Evolutionary conservation across 495 filamentous ascomycete species (phyloP).

Genomic region (Penicillium canescens): DNA sequence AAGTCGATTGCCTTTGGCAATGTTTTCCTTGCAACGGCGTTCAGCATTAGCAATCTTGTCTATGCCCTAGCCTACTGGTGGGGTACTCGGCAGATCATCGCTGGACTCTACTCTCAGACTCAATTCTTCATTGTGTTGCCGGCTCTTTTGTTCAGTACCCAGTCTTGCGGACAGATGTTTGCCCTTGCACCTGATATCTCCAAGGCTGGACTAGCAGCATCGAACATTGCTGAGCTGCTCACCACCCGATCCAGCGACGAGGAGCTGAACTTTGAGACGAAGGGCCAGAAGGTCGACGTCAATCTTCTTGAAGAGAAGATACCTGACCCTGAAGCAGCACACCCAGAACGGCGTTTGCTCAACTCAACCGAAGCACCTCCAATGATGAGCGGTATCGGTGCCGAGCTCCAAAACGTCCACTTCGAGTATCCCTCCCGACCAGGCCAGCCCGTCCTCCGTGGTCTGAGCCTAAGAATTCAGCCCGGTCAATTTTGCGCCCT

Average conservation of each 20-base stretch:
- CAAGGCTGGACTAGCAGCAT: slow-evolving; percentile 43
- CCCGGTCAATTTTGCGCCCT: slow-evolving; percentile 60
- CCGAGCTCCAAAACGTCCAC: slow-evolving; percentile 53
- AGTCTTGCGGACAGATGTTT: slow-evolving; percentile 67
- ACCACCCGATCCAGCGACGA: slow-evolving; percentile 32
- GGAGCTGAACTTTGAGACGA: slow-evolving; percentile 21
- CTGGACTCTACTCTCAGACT: slow-evolving; percentile 54
- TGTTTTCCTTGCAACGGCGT: slow-evolving; percentile 39
- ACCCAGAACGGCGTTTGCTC: background rate
- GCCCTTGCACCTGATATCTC: slow-evolving; percentile 63
- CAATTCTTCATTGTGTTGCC: slow-evolving; percentile 69
- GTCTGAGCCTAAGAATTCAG: slow-evolving; percentile 52
- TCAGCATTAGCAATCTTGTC: slow-evolving; percentile 50
- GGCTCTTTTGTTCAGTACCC: slow-evolving; percentile 58
- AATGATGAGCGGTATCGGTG: slow-evolving; percentile 26
- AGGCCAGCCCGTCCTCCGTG: slow-evolving; percentile 50
- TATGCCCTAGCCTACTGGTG: slow-evolving; percentile 71
- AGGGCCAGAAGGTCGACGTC: slow-evolving; percentile 8
- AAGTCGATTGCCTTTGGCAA: slow-evolving; percentile 41
- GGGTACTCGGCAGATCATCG: slow-evolving; percentile 56
- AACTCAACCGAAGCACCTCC: background rate
- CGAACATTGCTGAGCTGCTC: slow-evolving; percentile 35
- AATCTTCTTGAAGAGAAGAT: slow-evolving; percentile 24
- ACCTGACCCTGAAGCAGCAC: slow-evolving; percentile 23
- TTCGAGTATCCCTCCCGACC: slow-evolving; percentile 64